Evolutionary conservation across 2,329 filamentous ascomycete genomes (phyloP), one percentile per base, ranked within the genome.

Genomic region (Neurospora crassa): DNA sequence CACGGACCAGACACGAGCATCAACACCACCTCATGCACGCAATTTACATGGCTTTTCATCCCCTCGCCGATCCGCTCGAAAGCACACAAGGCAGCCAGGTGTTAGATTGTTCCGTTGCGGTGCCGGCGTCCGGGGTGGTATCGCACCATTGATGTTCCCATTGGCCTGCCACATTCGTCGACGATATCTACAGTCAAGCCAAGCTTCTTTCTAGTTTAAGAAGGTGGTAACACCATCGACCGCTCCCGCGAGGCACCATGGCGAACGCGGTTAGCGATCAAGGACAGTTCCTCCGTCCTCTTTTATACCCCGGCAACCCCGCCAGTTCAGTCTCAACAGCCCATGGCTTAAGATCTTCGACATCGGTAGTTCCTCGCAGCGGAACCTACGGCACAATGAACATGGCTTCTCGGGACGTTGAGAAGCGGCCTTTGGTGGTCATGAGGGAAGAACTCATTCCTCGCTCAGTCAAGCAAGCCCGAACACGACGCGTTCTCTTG

Each of bases 341-440:
- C 16, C 16, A 37, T 37, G 53, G 14, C 24, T n/a, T 18, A 16
- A 37, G 1, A n/a, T 34, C 16, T 37, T 37, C 24, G 18, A 11
- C 7, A 63, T 29, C 16, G 29, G 7, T 34, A 11, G 45, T 53
- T 37, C 53, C 8, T 63, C 53, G 53, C 53, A 18, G 29, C 29
- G 53, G 53, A 63, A 63, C 53, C 53, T 63, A 63, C 53, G 53
- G 53, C 53, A 63, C 53, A 24, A 63, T 63, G 29, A 63, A 63
- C 29, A 74, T 74, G 73, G 69, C 67, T 68, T 11, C 69, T 5
- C 20, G 29, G 7, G 68, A 72, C 43, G 29, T 47, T 24, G 72
- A 74, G 53, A 74, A 74, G 70, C 70, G 42, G 29, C 59, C 59
- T 16, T 34, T 70, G 18, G 20, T 53, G 45, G 67, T 12, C n/a